phyloP scores from a whole-genome alignment of 805 yeast genomes.

The Ogataea corticis region DNA sequence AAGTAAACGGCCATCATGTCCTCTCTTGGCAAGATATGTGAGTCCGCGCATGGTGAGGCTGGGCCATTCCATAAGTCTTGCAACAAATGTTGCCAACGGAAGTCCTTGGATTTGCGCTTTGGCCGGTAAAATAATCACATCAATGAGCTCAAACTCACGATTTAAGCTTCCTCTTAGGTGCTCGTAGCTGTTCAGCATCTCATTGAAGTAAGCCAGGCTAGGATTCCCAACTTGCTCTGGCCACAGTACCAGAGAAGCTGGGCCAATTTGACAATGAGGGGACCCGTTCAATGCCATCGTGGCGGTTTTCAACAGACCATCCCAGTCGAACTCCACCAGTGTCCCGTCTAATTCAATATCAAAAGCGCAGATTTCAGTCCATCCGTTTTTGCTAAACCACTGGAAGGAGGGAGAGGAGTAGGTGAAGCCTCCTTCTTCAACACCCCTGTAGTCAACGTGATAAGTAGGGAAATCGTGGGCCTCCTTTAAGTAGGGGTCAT shows the following conservation, averaged over 20 bases:
- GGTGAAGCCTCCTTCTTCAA: constrained; percentile 6
- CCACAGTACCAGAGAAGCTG: neutral
- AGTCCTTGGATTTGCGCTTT: neutral
- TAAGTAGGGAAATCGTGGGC: constrained; percentile 9
- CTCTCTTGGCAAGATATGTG: constrained; percentile 3
- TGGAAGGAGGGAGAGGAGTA: neutral
- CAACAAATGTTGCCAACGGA: constrained; percentile 1
- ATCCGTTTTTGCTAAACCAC: neutral
- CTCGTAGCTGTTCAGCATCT: neutral
- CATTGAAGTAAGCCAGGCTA: neutral
- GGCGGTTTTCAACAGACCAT: neutral
- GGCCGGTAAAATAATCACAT: constrained; percentile 7
- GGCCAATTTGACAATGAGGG: neutral
- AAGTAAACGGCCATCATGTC: constrained; percentile 16
- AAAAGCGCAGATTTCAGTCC: neutral
- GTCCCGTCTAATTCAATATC: neutral
- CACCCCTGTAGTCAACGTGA: constrained; percentile 18
- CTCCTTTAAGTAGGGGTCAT: constrained; percentile 16
- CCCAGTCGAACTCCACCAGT: constrained; percentile 4
- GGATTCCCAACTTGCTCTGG: neutral
- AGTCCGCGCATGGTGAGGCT: neutral
- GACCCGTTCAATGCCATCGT: neutral
- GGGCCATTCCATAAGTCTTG: constrained; percentile 16
- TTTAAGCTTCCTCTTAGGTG: too few species aligned
- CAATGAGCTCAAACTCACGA: too few species aligned